These are phyloP conservation scores for Dittrichia graveolens DNA, from an alignment of 129 eudicot species.

Conservation along the genomic window DNA sequence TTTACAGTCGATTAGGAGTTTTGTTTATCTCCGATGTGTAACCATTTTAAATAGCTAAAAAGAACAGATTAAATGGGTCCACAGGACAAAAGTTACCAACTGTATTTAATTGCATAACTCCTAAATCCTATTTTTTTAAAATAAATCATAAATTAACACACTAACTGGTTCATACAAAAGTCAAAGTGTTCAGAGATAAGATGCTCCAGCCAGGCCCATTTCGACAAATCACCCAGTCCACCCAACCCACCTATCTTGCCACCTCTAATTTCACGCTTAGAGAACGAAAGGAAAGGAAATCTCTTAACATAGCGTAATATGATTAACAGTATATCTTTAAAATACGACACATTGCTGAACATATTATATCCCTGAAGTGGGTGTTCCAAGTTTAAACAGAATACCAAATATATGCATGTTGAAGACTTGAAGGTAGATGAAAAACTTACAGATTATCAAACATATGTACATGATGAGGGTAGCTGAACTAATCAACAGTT, in stretches of 20 bases:
- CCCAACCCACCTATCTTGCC: background rate
- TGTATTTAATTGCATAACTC: background rate
- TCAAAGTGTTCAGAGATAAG: background rate
- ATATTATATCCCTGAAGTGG: background rate
- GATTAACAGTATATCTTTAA: background rate
- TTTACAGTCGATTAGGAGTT: background rate
- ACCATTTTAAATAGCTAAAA: background rate
- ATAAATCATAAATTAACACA: background rate
- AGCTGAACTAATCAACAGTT: background rate
- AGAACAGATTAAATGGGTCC: background rate
- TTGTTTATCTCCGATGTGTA: background rate
- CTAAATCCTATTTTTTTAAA: background rate
- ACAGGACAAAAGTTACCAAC: background rate
- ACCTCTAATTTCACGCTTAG: background rate
- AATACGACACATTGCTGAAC: background rate
- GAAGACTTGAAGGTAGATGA: background rate
- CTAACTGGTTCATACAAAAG: background rate
- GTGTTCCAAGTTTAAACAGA: conserved; percentile 4
- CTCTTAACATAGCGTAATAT: background rate
- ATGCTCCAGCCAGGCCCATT: background rate
- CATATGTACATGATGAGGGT: background rate
- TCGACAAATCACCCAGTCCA: background rate
- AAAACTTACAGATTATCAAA: background rate
- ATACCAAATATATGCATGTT: background rate
- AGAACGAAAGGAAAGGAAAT: background rate